Percentiles rank a stretch among this genome's conserved stretches.
Conservation (phyloP, 352 stramenopile genomes). For the Phytophthora macrochlamydospora region DNA sequence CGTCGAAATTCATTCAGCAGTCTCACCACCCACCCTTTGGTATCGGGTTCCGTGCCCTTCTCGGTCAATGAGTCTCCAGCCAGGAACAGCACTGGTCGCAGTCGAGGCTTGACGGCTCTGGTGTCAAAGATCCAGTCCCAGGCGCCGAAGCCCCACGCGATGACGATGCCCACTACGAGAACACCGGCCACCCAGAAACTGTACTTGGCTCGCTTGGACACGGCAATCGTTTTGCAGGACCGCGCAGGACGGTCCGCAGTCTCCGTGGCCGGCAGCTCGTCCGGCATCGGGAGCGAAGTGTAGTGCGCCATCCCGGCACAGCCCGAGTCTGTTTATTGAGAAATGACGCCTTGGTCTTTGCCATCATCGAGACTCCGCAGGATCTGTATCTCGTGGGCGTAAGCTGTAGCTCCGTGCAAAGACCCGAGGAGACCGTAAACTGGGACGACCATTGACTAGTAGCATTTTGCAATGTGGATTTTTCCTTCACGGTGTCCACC, state of each 20-base stretch:
- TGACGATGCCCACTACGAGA: conserved; percentile 19
- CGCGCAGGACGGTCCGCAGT: background rate
- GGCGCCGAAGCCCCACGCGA: conserved; percentile 24
- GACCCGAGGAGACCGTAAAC: background rate
- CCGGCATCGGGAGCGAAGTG: background rate
- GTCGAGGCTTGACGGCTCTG: conserved; percentile 4
- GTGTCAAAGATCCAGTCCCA: conserved; percentile 13
- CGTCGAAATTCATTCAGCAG: conserved; percentile 50
- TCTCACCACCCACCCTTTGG: conserved; percentile 44
- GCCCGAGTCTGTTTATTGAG: background rate
- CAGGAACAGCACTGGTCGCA: conserved; percentile 40
- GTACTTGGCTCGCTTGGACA: conserved; percentile 18
- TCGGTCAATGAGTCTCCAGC: conserved; percentile 67
- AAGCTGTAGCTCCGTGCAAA: background rate
- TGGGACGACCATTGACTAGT: background rate
- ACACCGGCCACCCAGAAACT: conserved; percentile 12
- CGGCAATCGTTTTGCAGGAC: background rate
- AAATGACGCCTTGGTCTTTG: background rate
- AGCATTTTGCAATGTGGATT: background rate
- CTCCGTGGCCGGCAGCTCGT: background rate
- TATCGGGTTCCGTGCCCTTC: conserved; percentile 33
- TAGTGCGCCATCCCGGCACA: background rate
- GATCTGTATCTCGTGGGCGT: background rate
- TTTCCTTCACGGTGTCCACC: background rate
- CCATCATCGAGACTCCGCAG: background rate